Evolutionary conservation across 257 asterid genomes (phyloP), one percentile per base, ranked within the genome.

Genomic region (Linderniella brevidens): DNA sequence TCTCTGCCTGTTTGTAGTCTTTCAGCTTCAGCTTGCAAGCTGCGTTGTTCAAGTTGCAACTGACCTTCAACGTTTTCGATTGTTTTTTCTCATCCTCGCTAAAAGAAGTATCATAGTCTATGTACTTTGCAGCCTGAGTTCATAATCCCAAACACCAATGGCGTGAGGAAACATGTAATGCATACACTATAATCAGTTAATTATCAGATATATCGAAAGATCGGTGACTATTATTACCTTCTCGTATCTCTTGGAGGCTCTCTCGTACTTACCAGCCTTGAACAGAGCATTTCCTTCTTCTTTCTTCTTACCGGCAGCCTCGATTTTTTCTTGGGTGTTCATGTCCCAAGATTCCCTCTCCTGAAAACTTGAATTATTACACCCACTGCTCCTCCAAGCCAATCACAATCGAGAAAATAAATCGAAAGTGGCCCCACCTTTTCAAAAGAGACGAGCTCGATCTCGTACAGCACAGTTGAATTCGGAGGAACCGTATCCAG

Each of bases 331-430:
- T 15, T 50, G 54, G 0, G 69, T 70, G 49, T 59, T 62, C 77
- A 70, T 62, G 39, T 70, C 73, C 77, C 73, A 70, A 16, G 77
- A 70, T 50, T 70, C 70, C 41, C 53, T 70, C 35, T 70, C 74
- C 74, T 63, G 16, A 16, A 48, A 7, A 46, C 15, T 1, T 9
- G 9, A 13, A 1, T 39, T 10, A 39, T 4, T 39, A 39, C 9
- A 10, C 43, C 1, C 43, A 39, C 1, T 1, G 3, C 9, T 1
- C 13, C 9, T 39, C 43, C 32, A 25, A 25, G 32, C 32, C 32
- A 25, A 25, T 25, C 43, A 1, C 15, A 39, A 39, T 13, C 43
- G 3, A 39, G 13, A 13, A 13, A 39, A 39, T 2, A 39, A 39
- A 39, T 2, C 43, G 4, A 39, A 39, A 10, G 43, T 10, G 13